phyloP scores from a whole-genome alignment of 208 protist species.

The Naegleria lovaniensis region DNA sequence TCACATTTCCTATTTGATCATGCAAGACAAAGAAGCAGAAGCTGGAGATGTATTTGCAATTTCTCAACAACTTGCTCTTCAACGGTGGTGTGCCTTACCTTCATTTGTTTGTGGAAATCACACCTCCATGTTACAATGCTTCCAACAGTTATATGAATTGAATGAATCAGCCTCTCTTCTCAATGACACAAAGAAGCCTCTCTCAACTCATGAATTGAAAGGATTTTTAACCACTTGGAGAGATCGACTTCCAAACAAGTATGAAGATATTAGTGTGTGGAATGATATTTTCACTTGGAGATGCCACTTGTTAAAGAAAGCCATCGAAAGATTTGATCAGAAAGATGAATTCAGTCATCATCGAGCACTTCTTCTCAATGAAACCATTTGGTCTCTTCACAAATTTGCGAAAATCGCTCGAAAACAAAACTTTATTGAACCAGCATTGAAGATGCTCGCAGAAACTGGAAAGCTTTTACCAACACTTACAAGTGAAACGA shows the following conservation, averaged over 20 bases:
- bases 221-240: conserved; percentile 27
- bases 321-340: background rate
- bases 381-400: conserved; percentile 17
- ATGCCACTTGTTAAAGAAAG: conserved; percentile 22
- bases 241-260: conserved; percentile 32
- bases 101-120: conserved; percentile 13
- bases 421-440: background rate
- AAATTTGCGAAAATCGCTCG: conserved; percentile 12
- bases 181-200: background rate
- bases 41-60: background rate
- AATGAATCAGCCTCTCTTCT: conserved; percentile 6
- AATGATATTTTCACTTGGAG: conserved; percentile 33
- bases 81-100: conserved; percentile 26
- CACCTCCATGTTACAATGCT: conserved; percentile 16
- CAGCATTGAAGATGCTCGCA: background rate
- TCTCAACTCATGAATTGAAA: background rate
- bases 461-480: background rate
- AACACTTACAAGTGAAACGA: background rate
- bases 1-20: background rate
- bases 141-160: conserved; percentile 32
- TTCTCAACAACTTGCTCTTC: conserved; percentile 13
- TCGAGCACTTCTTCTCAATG: conserved; percentile 10
- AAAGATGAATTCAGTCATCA: background rate
- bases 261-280: conserved; percentile 29
- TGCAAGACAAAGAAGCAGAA: conserved; percentile 19